phyloP scores from a whole-genome alignment of 228 moss, liverwort and hornwort genomes.

The Sphagnum fallax region DNA sequence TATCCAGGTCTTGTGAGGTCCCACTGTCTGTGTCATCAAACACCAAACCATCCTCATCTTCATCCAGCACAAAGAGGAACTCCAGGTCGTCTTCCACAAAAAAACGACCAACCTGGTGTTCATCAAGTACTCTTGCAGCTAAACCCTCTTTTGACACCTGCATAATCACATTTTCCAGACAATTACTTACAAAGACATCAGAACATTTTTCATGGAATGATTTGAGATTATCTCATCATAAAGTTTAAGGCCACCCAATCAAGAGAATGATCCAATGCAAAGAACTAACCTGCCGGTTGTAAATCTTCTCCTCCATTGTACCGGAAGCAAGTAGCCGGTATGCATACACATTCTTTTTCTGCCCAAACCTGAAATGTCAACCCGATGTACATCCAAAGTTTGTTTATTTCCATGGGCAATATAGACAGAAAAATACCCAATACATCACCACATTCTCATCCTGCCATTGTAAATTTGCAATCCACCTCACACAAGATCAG shows the following conservation, averaged over 20 bases:
- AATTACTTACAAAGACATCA: too few species aligned
- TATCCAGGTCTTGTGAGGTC: constrained; percentile 1
- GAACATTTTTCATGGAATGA: too few species aligned
- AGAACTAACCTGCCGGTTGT: constrained; percentile 76
- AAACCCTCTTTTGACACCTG: constrained; percentile 97
- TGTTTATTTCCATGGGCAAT: neutral
- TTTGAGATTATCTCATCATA: too few species aligned
- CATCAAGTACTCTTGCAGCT: constrained; percentile 93
- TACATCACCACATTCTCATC: neutral
- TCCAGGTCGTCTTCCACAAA: constrained; percentile 77
- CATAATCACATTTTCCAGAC: too few species aligned
- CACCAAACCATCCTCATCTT: constrained; percentile 42
- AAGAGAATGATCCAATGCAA: too few species aligned
- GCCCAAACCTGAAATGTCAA: constrained; percentile 66
- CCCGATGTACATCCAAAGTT: neutral
- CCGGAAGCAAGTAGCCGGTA: constrained; percentile 91
- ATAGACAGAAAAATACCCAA: neutral
- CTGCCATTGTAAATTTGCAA: too few species aligned
- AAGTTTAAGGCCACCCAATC: too few species aligned
- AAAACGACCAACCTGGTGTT: constrained; percentile 74
- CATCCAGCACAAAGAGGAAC: constrained; percentile 62
- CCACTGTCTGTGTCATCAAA: constrained; percentile 20
- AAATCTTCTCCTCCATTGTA: constrained; percentile 99
- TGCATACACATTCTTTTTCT: constrained; percentile 83
- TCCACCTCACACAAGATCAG: too few species aligned